Evolutionary conservation across 108 stramenopile genomes (phyloP), one percentile per base, ranked within the genome.

Genomic region (Epithemia pelagica): DNA sequence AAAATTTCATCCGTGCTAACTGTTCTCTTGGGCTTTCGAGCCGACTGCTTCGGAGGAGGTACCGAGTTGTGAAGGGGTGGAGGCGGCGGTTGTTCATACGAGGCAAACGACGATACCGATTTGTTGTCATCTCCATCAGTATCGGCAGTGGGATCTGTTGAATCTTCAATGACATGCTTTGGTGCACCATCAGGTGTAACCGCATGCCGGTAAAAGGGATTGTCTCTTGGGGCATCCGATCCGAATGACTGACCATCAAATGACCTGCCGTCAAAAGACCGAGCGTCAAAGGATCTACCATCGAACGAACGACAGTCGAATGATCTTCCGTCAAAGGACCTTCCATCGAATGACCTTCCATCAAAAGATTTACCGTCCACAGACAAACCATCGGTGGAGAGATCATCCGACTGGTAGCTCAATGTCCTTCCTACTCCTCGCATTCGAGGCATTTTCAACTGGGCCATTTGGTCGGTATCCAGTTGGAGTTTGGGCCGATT

Each of bases 371-470:
- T 5, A 46, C 37, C 37, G 15, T 46, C 37, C 37, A 46, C 37
- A 5, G 37, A 46, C 5, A 46, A 10, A 15, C 37, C 37, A 46
- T 46, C 37, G 37, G 37, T 46, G 37, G 37, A 46, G 37, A 46
- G 37, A 46, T 46, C 37, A 46, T 46, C 37, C 10, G 37, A 46
- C 37, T 46, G 37, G 37, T 46, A 46, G 15, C 37, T 46, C 5
- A 46, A 15, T 15, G 37, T 46, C 37, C 37, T 5, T 46, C 37
- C 37, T 15, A 46, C 37, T 46, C 37, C 37, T 10, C 37, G 61
- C 61, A 61, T 61, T 10, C 24, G 7, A 29, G 61, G 61, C 28
- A 61, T 28, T 32, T 32, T 29, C 27, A 61, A 29, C n/a, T 28
- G 21, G 5, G n/a, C 61, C 28, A 61, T 30, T 32, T 61, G 61